Base-by-base conservation (phyloP, 106 monocot genomes). In the Amphibolis antarctica region DNA sequence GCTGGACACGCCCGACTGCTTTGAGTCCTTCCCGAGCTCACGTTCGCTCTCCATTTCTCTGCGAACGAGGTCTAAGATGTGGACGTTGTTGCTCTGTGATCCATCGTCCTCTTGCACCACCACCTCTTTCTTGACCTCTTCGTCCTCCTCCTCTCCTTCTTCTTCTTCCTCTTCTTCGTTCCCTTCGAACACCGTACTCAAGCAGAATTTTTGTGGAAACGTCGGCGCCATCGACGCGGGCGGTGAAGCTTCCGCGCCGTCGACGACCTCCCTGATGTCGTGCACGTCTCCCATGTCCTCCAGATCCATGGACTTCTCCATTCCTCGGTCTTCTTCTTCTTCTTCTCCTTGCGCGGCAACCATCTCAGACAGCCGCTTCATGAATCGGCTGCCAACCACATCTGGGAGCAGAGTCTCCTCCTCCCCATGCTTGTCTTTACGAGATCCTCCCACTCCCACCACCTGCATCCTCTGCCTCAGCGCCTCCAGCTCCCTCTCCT, bases 241-340 rank as follows among this genome's bases (percentile, higher is more conserved):
- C 5, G 42, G 42, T 28, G 21, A 10, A 29, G 17, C 17, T 60
- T 3, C n/a, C 43, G 20, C 7, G 36, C 7, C 36, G 4, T 61
- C 43, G 18, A 7, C 44, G 30, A 93, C 78, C 64, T 88, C 88
- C 49, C 71, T 93, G 19, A 88, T 76, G 36, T 88, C 93, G 23
- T 68, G 55, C 64, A 75, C 77, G 62, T 93, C 93, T 1, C 89
- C 86, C 63, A 78, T 72, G 60, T 98, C 96, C 43, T 98, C 96
- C 43, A 90, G 30, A 12, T 90, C 90, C 90, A 98, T 98, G 3
- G 90, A 90, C 66, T 87, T 81, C 66, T 71, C 88, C 86, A 94
- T 94, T 43, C 67, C 75, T 60, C 73, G 78, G 53, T 81, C 84
- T 11, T 13, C 49, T 58, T 68, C 83, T 42, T 66, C 76, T 25